These are phyloP conservation scores for Huntiella abstrusa DNA, from an alignment of 2,329 filamentous ascomycete species.

Conservation along the genomic window DNA sequence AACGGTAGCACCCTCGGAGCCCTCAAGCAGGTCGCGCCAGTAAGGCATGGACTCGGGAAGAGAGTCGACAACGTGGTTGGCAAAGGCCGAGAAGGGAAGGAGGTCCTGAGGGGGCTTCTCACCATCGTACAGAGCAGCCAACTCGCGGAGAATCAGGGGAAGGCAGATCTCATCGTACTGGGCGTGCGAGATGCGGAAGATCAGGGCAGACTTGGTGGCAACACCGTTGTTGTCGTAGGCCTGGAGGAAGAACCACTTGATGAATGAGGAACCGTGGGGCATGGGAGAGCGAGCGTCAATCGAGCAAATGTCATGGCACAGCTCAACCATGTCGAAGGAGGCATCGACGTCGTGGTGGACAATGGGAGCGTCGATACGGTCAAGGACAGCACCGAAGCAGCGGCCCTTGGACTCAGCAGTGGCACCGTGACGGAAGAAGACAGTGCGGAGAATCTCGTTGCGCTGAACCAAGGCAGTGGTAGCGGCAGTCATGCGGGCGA, in stretches of 20 bases:
- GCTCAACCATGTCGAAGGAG: conserved; percentile 26
- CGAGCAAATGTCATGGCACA: conserved; percentile 33
- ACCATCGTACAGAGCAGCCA: conserved; percentile 28
- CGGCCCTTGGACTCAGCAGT: conserved; percentile 20
- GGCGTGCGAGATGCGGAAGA: conserved; percentile 46
- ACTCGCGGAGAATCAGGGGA: conserved; percentile 39
- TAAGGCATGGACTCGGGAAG: conserved; percentile 35
- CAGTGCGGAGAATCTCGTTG: conserved; percentile 47
- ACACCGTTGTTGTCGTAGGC: conserved; percentile 14
- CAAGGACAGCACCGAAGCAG: conserved; percentile 38
- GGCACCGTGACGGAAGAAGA: conserved; percentile 31
- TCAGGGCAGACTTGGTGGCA: conserved; percentile 23
- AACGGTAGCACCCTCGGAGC: conserved; percentile 26
- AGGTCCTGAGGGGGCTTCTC: conserved; percentile 12
- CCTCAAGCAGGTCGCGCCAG: conserved; percentile 39
- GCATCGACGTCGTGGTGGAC: conserved; percentile 31
- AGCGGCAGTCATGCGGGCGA: conserved; percentile 26
- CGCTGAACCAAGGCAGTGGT: conserved; percentile 37
- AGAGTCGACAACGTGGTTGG: conserved; percentile 23
- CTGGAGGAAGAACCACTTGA: conserved; percentile 37
- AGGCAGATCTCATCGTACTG: conserved; percentile 54
- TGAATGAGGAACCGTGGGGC: conserved; percentile 39
- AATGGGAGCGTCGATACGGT: conserved; percentile 31
- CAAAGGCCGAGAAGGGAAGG: conserved; percentile 27
- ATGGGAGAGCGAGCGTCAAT: conserved; percentile 36